These are phyloP conservation scores for Cucurbita maxima DNA, from an alignment of 306 rosid genomes.

Conservation along the genomic window DNA sequence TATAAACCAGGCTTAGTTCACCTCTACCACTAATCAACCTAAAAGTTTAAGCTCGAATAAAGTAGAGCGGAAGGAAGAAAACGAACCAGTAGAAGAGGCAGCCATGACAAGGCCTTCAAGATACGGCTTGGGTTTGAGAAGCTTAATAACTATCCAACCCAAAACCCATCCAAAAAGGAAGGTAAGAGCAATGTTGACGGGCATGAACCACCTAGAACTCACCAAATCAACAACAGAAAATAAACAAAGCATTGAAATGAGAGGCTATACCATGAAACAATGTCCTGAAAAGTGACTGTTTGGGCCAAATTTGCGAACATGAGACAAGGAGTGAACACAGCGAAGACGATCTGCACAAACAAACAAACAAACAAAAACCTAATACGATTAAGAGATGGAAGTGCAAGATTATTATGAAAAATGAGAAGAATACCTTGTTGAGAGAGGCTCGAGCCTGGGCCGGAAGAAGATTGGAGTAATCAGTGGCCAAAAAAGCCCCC, in stretches of 20 bases:
- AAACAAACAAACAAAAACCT: background rate
- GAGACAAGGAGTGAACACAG: constrained; percentile 70
- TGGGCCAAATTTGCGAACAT: constrained; percentile 56
- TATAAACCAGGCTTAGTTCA: no score
- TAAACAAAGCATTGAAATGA: background rate
- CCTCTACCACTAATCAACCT: no score
- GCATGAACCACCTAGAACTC: constrained; percentile 82
- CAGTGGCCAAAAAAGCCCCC: constrained; percentile 71
- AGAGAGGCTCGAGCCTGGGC: constrained; percentile 34
- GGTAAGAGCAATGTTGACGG: constrained; percentile 57
- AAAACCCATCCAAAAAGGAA: constrained; percentile 62
- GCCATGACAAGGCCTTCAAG: constrained; percentile 76
- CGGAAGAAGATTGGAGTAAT: constrained; percentile 43
- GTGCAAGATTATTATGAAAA: background rate
- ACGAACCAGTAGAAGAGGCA: constrained; percentile 57
- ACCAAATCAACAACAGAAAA: no score
- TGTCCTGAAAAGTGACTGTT: constrained; percentile 62
- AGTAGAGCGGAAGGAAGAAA: no score
- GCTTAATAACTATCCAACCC: constrained; percentile 69
- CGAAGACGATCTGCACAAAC: constrained; percentile 54
- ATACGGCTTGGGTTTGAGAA: constrained; percentile 53
- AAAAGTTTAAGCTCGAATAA: no score
- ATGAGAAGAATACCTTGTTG: constrained; percentile 37
- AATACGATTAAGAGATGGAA: background rate
- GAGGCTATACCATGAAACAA: constrained; percentile 43